Conservation (phyloP, 192 early-diverging fungal genomes). For the Umbelopsis sp. region DNA sequence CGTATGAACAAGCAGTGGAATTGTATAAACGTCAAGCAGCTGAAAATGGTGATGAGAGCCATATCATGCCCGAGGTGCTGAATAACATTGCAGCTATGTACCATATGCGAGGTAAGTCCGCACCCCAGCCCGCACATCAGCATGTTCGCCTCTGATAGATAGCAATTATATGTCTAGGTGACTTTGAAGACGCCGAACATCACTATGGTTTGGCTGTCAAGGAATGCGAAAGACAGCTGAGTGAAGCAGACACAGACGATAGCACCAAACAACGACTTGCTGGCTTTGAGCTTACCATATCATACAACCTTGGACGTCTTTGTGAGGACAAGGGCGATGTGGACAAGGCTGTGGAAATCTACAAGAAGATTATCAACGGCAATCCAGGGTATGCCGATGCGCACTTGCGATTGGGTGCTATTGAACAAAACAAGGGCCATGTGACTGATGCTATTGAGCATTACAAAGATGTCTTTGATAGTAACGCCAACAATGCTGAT, state of each 20-base stretch:
- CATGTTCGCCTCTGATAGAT: too few species aligned
- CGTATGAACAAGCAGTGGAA: conserved; percentile 35
- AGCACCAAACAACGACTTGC: conserved; percentile 18
- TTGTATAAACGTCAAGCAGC: conserved; percentile 19
- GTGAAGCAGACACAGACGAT: conserved; percentile 34
- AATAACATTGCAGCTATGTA: conserved; percentile 88
- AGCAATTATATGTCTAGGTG: background rate
- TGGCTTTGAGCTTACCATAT: conserved; percentile 54
- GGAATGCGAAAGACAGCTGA: conserved; percentile 31
- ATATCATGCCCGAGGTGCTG: conserved; percentile 65
- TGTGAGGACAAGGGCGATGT: conserved; percentile 62
- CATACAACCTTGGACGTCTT: conserved; percentile 79
- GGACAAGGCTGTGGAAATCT: conserved; percentile 64
- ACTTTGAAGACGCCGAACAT: conserved; percentile 39
- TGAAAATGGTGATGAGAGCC: conserved; percentile 20
- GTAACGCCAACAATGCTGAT: conserved; percentile 61
- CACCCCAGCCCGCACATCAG: background rate
- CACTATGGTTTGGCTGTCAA: conserved; percentile 53
- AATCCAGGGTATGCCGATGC: conserved; percentile 81
- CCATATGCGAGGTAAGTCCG: conserved; percentile 53
- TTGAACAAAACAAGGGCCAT: conserved; percentile 57
- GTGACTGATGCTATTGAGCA: conserved; percentile 61
- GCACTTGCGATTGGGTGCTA: conserved; percentile 74
- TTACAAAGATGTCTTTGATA: conserved; percentile 64
- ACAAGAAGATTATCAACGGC: conserved; percentile 59